Conservation (phyloP, 768 basidiomycete genomes). For the Podaxis sp. region DNA sequence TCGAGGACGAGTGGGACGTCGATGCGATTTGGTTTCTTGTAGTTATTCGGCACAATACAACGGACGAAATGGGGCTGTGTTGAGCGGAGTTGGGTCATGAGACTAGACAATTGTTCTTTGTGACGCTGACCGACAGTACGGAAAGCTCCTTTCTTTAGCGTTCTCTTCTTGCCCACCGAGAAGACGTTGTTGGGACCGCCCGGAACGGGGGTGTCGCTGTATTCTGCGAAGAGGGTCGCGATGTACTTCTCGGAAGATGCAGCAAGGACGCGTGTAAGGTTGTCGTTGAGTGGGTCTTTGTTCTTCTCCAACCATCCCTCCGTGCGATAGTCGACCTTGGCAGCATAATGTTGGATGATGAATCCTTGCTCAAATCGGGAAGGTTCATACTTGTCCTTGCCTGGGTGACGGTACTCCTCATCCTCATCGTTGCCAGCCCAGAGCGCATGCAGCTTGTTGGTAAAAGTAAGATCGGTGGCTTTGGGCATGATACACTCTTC, state of each 20-base stretch:
- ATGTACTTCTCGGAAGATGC: conserved; percentile 82
- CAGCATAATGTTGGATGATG: conserved; percentile 94
- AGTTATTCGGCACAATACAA: conserved; percentile 93
- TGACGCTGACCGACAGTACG: conserved; percentile 94
- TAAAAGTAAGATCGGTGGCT: conserved; percentile 92
- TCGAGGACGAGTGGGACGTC: conserved; percentile 95
- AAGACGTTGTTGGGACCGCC: conserved; percentile 39
- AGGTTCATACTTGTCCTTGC: conserved; percentile 81
- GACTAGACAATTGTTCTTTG: conserved; percentile 88
- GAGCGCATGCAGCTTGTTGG: conserved; percentile 81
- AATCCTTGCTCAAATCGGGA: conserved; percentile 93
- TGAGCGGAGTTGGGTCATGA: conserved; percentile 88
- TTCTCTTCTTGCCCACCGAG: conserved; percentile 63
- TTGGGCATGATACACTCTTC: conserved; percentile 99
- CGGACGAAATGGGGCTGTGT: conserved; percentile 98
- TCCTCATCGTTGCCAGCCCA: conserved; percentile 63
- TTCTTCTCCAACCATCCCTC: conserved; percentile 99
- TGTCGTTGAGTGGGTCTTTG: conserved; percentile 97
- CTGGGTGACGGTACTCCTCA: conserved; percentile 63
- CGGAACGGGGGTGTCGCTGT: conserved; percentile 45
- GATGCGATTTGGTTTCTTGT: conserved; percentile 88
- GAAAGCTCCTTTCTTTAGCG: conserved; percentile 94
- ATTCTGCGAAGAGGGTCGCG: conserved; percentile 82
- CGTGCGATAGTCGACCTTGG: conserved; percentile 93
- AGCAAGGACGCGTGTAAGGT: conserved; percentile 85